These are phyloP conservation scores for Fusarium sp. DNA, from an alignment of 2,329 filamentous ascomycete genomes.

Conservation along the genomic window DNA sequence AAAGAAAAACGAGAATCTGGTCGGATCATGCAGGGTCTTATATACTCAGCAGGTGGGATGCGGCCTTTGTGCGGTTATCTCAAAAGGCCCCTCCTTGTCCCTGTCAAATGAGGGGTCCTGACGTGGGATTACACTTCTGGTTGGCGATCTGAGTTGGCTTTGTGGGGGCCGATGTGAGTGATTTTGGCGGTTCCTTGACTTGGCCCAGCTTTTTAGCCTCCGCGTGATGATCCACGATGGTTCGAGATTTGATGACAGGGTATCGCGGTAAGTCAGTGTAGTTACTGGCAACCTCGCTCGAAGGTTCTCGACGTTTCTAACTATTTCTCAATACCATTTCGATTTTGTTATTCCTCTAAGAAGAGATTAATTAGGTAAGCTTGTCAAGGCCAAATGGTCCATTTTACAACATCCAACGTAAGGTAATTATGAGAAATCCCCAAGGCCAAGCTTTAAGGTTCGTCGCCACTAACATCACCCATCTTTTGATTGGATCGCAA, in stretches of 20 bases:
- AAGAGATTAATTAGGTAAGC: background rate
- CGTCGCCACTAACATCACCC: conserved; percentile 4
- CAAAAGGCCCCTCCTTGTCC: conserved; percentile 25
- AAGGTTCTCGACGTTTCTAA: background rate
- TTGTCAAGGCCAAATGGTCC: background rate
- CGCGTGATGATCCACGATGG: conserved; percentile 26
- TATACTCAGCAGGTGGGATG: conserved; percentile 35
- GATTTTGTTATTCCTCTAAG: background rate
- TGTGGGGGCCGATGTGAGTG: conserved; percentile 36
- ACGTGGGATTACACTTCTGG: conserved; percentile 1
- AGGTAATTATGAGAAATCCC: background rate
- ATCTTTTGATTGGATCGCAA: conserved; percentile 15
- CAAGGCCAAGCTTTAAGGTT: background rate
- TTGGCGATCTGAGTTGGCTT: conserved; percentile 25
- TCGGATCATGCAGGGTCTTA: conserved; percentile 35
- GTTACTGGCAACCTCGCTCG: background rate
- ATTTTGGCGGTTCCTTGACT: conserved; percentile 34
- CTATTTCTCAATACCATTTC: background rate
- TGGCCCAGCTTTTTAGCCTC: conserved; percentile 2
- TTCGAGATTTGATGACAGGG: conserved; percentile 20
- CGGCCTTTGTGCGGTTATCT: conserved; percentile 32
- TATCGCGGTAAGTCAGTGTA: background rate
- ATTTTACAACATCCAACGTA: background rate
- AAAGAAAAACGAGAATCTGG: background rate
- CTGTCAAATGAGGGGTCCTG: conserved; percentile 24